phyloP scores from a whole-genome alignment of 1,284 basidiomycete species.

The Gomphus sp. region DNA sequence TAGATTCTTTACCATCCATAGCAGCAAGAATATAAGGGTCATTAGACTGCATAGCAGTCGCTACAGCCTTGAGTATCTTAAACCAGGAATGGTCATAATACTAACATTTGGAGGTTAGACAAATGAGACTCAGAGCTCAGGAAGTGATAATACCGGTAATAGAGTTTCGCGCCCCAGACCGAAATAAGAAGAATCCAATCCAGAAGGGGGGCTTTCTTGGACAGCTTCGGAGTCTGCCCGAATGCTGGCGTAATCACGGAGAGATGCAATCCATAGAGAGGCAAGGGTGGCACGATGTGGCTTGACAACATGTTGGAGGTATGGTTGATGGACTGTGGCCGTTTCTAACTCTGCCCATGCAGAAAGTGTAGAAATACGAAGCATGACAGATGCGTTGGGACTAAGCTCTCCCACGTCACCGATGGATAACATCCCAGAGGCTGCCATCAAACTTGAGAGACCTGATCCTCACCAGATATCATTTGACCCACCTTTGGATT shows the following conservation, averaged over 20 bases:
- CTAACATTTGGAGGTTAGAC: constrained; percentile 27
- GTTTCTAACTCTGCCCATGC: constrained; percentile 95
- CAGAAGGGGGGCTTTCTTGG: constrained; percentile 57
- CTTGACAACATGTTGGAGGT: constrained; percentile 76
- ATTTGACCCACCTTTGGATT: constrained; percentile 61
- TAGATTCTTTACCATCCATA: constrained; percentile 65
- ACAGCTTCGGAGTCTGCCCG: constrained; percentile 82
- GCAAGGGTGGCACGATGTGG: constrained; percentile 73
- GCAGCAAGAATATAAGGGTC: constrained; percentile 68
- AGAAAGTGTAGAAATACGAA: constrained; percentile 86
- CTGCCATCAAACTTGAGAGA: constrained; percentile 29
- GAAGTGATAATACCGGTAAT: constrained; percentile 59
- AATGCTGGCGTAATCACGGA: constrained; percentile 90
- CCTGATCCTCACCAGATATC: constrained; percentile 10
- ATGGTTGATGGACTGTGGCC: constrained; percentile 64
- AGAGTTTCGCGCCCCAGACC: constrained; percentile 87
- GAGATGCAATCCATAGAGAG: constrained; percentile 80
- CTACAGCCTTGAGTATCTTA: constrained; percentile 81
- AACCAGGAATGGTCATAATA: constrained; percentile 85
- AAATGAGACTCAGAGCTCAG: background rate
- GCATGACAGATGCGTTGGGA: constrained; percentile 91
- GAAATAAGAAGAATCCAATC: constrained; percentile 76
- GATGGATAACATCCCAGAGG: constrained; percentile 74
- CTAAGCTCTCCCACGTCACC: constrained; percentile 85
- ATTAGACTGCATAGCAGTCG: constrained; percentile 65